Percentiles rank a stretch among this genome's conserved stretches.
Evolutionary conservation across 2,329 filamentous ascomycete genomes (phyloP).

Genomic region (Coniochaeta pulveracea): DNA sequence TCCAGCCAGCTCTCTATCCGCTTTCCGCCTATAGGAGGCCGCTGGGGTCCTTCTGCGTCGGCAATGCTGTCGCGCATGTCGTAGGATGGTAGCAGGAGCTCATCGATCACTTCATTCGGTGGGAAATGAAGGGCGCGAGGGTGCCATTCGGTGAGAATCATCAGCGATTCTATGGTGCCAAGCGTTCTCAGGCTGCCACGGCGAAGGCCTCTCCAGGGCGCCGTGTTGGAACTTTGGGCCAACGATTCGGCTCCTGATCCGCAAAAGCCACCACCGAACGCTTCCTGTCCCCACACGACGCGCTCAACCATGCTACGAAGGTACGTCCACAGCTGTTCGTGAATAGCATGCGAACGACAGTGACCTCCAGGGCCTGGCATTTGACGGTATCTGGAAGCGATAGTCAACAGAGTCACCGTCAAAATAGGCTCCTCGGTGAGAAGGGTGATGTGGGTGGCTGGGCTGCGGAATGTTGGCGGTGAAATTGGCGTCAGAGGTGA

Average conservation of each 20-base stretch:
- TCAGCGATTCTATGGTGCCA: constrained; percentile 85
- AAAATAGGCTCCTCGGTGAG: constrained; percentile 88
- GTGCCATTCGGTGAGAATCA: constrained; percentile 96
- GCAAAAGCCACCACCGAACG: constrained; percentile 82
- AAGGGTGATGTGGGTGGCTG: constrained; percentile 67
- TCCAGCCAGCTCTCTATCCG: constrained; percentile 94
- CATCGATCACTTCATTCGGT: constrained; percentile 62
- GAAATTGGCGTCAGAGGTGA: constrained; percentile 90
- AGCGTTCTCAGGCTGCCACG: constrained; percentile 78
- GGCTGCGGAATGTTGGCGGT: constrained; percentile 77
- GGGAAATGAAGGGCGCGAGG: constrained; percentile 91
- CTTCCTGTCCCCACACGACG: constrained; percentile 91
- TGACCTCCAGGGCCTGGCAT: constrained; percentile 70
- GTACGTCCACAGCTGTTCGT: constrained; percentile 92
- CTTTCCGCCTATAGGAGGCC: constrained; percentile 57
- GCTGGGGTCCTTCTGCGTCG: constrained; percentile 28
- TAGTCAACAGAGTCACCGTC: constrained; percentile 81
- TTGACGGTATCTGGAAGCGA: constrained; percentile 76
- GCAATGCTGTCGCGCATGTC: constrained; percentile 31
- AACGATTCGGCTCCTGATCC: constrained; percentile 57
- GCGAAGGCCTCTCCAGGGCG: constrained; percentile 57
- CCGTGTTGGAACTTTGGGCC: constrained; percentile 53
- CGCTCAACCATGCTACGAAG: constrained; percentile 91
- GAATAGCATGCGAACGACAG: constrained; percentile 81
- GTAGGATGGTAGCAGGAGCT: constrained; percentile 52